phyloP scores from a whole-genome alignment of 2,329 filamentous ascomycete genomes.

The Taxawa tesnikishii region DNA sequence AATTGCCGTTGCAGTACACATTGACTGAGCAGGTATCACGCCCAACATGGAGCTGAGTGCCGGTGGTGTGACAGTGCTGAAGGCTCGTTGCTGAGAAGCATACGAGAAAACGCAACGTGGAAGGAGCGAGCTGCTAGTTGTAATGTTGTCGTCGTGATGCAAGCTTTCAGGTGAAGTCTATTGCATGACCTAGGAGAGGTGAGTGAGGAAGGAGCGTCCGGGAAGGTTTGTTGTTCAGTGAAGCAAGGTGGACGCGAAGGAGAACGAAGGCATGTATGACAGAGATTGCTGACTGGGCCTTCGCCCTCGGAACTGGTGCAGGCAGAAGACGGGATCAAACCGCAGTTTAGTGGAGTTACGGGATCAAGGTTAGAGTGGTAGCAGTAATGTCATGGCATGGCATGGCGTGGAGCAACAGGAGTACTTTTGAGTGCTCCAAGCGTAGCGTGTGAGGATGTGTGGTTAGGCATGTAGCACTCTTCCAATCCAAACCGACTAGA shows the following conservation, averaged over 20 bases:
- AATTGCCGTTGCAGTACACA: conserved; percentile 21
- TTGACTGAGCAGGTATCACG: conserved; percentile 13
- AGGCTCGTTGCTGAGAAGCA: conserved; percentile 1
- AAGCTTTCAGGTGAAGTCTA: conserved; percentile 1
- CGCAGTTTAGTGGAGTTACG: not conserved
- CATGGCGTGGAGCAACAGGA: not conserved
- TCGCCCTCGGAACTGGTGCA: too few relatives aligned
- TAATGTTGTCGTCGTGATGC: conserved; percentile 1
- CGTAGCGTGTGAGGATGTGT: too few relatives aligned
- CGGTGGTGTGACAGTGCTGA: not conserved
- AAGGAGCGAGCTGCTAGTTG: too few relatives aligned
- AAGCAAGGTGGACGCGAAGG: conserved; percentile 7
- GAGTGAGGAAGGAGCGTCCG: conserved; percentile 3
- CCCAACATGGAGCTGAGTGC: conserved; percentile 14
- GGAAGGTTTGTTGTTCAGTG: conserved; percentile 5
- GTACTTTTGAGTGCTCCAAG: too few relatives aligned
- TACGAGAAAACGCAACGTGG: too few relatives aligned
- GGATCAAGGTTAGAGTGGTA: not conserved
- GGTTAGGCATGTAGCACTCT: too few relatives aligned
- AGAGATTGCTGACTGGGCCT: too few relatives aligned
- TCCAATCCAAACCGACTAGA: too few relatives aligned
- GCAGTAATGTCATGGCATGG: too few relatives aligned
- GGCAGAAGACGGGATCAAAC: not conserved
- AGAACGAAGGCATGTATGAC: conserved; percentile 5
- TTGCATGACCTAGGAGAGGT: conserved; percentile 5